A percentile compares a stretch with the other conserved stretches of the same genome.
Evolutionary conservation across 2,329 filamentous ascomycete genomes (phyloP).

Genomic region (Beauveria medogensis): DNA sequence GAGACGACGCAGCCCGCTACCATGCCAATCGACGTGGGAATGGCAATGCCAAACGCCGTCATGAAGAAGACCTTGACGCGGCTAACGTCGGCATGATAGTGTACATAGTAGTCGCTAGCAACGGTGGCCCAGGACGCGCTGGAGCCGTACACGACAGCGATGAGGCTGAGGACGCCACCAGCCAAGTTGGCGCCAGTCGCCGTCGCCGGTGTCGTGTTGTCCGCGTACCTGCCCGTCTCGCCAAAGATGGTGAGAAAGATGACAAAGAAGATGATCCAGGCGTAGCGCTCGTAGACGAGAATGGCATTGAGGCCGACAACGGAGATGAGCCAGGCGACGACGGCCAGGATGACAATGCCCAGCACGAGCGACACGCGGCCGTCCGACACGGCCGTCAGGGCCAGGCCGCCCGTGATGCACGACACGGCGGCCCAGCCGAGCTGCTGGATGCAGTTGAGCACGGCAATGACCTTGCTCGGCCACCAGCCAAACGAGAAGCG

Average conservation of each 20-base stretch:
- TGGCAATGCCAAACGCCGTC: slow-evolving; percentile 37
- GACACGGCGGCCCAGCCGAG: slow-evolving; percentile 46
- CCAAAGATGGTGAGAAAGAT: slow-evolving; percentile 43
- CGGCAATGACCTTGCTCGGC: slow-evolving; percentile 40
- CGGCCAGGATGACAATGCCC: slow-evolving; percentile 44
- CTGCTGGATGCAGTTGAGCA: slow-evolving; percentile 27
- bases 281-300: slow-evolving; percentile 41
- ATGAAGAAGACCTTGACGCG: slow-evolving; percentile 39
- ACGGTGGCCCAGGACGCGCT: slow-evolving; percentile 43
- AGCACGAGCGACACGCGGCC: slow-evolving; percentile 38
- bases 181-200: slow-evolving; percentile 28
- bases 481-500: slow-evolving; percentile 44
- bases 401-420: slow-evolving; percentile 42
- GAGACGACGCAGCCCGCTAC: slow-evolving; percentile 34
- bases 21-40: slow-evolving; percentile 43
- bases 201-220: slow-evolving; percentile 27
- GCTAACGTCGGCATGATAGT: slow-evolving; percentile 38
- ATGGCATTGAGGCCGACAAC: slow-evolving; percentile 43
- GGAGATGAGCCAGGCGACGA: slow-evolving; percentile 41
- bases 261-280: slow-evolving; percentile 38
- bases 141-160: slow-evolving; percentile 39
- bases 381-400: slow-evolving; percentile 36
- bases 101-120: slow-evolving; percentile 31
- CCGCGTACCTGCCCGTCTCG: slow-evolving; percentile 33
- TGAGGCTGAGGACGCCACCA: slow-evolving; percentile 32